Base-by-base conservation (phyloP, 805 yeast species). In the Pichia nanzhaoensis region DNA sequence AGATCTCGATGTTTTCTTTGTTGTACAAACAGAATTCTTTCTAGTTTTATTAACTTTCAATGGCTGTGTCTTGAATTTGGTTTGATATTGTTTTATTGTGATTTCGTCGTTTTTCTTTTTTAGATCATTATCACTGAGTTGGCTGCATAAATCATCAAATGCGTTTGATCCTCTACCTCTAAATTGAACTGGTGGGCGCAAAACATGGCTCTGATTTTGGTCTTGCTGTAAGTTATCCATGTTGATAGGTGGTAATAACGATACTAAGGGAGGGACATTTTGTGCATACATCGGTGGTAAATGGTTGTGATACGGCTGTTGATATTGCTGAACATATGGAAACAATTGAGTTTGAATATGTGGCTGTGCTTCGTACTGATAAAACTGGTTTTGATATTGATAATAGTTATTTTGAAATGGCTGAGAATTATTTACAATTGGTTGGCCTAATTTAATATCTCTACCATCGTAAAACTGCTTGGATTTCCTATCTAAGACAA, bases 11-110 rank as follows among this genome's bases (percentile, higher is more conserved):
- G 45, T 20, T 14, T 41, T 45, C 34, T 43, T 41, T 34, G 36
- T 42, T 45, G 41, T 51, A 39, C 31, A 41, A 38, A 37, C 42
- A 37, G 44, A 41, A 32, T 27, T 21, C 27, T 39, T 47, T 24
- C 51, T 48, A 16, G 47, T 39, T 34, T 50, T 50, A 10, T 14
- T 18, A 6, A 47, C 27, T n/a, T 38, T 42, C 10, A 44, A 24
- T 39, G 39, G 32, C 2, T 39, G 37, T n/a, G 37, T 19, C 24
- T 34, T 37, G 9, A 41, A 46, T 20, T 40, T 33, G 8, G 41
- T 36, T 45, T 45, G 44, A 40, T 14, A 45, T 30, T 39, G 39
- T 24, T 40, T 40, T 9, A 36, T 17, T 9, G 20, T 28, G 12
- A 30, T 31, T 9, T 27, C 32, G 6, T 7, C 6, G 8, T 5